These are phyloP conservation scores for Alternaria alternata DNA, from an alignment of 2,329 filamentous ascomycete genomes.

Conservation along the genomic window DNA sequence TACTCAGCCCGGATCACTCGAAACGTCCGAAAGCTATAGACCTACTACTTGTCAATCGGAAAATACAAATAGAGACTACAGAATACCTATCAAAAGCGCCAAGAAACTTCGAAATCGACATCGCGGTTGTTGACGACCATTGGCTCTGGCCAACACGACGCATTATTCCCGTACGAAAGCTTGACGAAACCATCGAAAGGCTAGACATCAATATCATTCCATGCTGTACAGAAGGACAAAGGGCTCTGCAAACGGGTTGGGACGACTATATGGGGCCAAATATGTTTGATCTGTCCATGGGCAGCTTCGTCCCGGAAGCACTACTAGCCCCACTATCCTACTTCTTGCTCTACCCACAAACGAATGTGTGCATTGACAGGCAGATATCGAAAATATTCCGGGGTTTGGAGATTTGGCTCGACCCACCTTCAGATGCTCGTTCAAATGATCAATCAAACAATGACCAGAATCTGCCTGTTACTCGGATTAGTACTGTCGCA, in stretches of 20 bases:
- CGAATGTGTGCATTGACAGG: neutral
- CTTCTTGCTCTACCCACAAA: neutral
- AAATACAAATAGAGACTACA: neutral
- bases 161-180: neutral
- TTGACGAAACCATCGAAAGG: constrained; percentile 4
- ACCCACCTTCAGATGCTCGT: neutral
- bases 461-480: neutral
- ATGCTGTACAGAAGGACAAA: neutral
- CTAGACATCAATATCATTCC: constrained; percentile 1
- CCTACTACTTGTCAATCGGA: neutral
- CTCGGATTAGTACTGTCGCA: neutral
- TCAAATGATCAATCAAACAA: neutral
- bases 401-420: constrained; percentile 7
- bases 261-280: neutral
- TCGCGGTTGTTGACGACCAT: constrained; percentile 1
- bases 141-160: constrained; percentile 8
- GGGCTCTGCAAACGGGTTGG: constrained; percentile 1
- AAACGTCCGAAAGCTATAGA: neutral
- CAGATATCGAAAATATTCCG: neutral
- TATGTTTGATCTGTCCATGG: neutral
- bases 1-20: neutral
- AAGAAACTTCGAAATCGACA: constrained; percentile 4
- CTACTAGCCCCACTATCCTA: neutral
- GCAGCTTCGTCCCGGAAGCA: neutral
- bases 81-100: constrained; percentile 2